A percentile compares a stretch with the other conserved stretches of the same genome.
Conservation (phyloP, 495 filamentous ascomycete genomes). For the Penicillium crystallinum region DNA sequence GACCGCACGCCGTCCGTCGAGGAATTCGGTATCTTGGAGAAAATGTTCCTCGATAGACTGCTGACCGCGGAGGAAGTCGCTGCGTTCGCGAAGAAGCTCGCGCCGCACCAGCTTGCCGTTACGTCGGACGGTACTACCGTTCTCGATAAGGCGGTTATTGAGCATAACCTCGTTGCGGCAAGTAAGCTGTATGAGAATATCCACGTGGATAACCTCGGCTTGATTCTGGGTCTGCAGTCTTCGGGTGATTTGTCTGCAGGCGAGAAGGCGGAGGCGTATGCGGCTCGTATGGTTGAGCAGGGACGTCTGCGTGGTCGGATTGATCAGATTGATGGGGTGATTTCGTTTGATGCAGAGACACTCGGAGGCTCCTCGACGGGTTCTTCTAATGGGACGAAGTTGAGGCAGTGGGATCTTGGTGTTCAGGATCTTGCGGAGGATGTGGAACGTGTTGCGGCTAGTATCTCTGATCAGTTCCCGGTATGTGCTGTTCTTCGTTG, state of each 20-base stretch:
- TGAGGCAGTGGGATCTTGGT: conserved; percentile 83
- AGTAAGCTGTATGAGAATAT: conserved; percentile 90
- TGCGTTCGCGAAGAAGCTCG: conserved; percentile 74
- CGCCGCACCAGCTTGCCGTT: conserved; percentile 81
- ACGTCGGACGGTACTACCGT: conserved; percentile 90
- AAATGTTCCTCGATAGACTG: conserved; percentile 92
- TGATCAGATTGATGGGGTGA: conserved; percentile 87
- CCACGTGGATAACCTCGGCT: conserved; percentile 67
- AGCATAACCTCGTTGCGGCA: conserved; percentile 87
- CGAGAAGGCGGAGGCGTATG: conserved; percentile 84
- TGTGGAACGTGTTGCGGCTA: conserved; percentile 71
- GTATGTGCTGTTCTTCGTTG: conserved; percentile 19
- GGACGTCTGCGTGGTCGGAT: conserved; percentile 80
- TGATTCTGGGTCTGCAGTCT: conserved; percentile 60
- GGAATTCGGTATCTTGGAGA: conserved; percentile 87
- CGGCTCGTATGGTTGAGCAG: conserved; percentile 93
- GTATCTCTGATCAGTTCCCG: conserved; percentile 38
- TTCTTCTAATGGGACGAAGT: conserved; percentile 49
- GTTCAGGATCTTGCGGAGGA: conserved; percentile 82
- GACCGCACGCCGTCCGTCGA: conserved; percentile 71
- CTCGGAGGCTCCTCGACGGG: conserved; percentile 45
- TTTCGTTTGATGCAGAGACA: conserved; percentile 68
- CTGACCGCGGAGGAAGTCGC: conserved; percentile 74
- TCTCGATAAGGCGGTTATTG: conserved; percentile 87
- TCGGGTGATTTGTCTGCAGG: conserved; percentile 48